A percentile compares a stretch with the other conserved stretches of the same genome.
Evolutionary conservation across 352 stramenopile species (phyloP).

Genomic region (Globisporangium acanthophoron): DNA sequence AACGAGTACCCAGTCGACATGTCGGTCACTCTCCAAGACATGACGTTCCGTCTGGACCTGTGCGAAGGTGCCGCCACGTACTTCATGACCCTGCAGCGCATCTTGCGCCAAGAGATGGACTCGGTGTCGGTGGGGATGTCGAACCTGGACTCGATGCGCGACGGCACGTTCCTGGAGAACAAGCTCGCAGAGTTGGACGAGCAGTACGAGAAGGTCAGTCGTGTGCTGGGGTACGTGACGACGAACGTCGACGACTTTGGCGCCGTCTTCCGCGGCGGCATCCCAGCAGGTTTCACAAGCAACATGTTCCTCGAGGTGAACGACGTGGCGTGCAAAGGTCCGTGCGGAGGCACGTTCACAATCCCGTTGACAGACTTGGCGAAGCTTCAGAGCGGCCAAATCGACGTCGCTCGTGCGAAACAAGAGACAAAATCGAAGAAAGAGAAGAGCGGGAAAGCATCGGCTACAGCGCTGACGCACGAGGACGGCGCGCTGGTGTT

Average conservation of each 20-base stretch:
- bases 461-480: slow-evolving; percentile 31
- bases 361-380: slow-evolving; percentile 55
- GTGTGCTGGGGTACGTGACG: slow-evolving; percentile 42
- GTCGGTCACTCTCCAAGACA: slow-evolving; percentile 56
- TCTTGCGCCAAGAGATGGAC: slow-evolving; percentile 64
- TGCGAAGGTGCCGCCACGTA: slow-evolving; percentile 48
- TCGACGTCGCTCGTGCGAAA: neutral
- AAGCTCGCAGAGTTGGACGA: slow-evolving; percentile 45
- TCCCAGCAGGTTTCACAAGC: slow-evolving; percentile 48
- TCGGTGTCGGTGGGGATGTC: slow-evolving; percentile 46
- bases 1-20: slow-evolving; percentile 66
- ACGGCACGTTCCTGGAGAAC: slow-evolving; percentile 53
- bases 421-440: neutral
- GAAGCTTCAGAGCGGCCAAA: slow-evolving; percentile 11
- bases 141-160: slow-evolving; percentile 49
- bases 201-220: slow-evolving; percentile 49
- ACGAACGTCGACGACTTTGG: slow-evolving; percentile 63
- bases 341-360: slow-evolving; percentile 42
- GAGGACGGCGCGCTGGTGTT: slow-evolving; percentile 59
- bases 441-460: slow-evolving; percentile 1
- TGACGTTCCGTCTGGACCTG: slow-evolving; percentile 61
- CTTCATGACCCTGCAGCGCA: slow-evolving; percentile 53
- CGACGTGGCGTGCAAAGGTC: slow-evolving; percentile 60
- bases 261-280: slow-evolving; percentile 46
- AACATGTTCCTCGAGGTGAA: slow-evolving; percentile 48